Evolutionary conservation across 306 rosid genomes (phyloP).

Genomic region (Quercus aquifolioides): DNA sequence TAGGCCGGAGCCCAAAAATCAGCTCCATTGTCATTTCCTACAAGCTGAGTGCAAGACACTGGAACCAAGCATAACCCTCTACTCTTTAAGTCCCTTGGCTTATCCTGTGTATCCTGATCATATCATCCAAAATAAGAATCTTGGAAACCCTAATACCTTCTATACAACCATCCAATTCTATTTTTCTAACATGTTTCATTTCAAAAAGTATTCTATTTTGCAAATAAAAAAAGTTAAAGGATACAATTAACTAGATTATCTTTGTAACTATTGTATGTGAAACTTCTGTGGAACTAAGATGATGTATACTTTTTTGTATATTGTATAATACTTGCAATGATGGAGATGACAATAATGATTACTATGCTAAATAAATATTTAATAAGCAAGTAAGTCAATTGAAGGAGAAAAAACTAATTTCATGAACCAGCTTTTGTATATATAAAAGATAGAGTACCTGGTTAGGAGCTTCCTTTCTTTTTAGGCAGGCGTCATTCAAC

Average conservation of each 20-base stretch:
- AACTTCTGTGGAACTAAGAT: background rate
- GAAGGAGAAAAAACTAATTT: background rate
- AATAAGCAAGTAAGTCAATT: slow-evolving; percentile 1
- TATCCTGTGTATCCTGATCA: slow-evolving; percentile 33
- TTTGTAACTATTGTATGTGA: background rate
- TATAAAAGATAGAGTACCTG: slow-evolving; percentile 18
- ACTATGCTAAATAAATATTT: slow-evolving; percentile 2
- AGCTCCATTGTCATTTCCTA: slow-evolving; percentile 75
- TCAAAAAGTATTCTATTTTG: background rate
- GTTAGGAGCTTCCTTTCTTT: slow-evolving; percentile 31
- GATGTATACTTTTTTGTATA: background rate
- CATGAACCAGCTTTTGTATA: background rate
- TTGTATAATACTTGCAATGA: slow-evolving; percentile 18
- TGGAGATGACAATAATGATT: slow-evolving; percentile 18
- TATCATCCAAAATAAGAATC: background rate
- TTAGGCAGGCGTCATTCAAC: slow-evolving; percentile 36
- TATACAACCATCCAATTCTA: background rate
- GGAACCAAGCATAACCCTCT: slow-evolving; percentile 88
- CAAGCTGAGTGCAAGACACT: slow-evolving; percentile 65
- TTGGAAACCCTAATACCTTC: background rate
- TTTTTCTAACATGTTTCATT: background rate
- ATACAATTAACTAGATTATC: background rate
- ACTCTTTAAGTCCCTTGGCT: slow-evolving; percentile 59
- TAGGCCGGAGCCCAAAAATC: slow-evolving; percentile 83
- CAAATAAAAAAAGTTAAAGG: background rate